phyloP scores from a whole-genome alignment of 2,329 filamentous ascomycete genomes.

The Calonectria hongkongensis region DNA sequence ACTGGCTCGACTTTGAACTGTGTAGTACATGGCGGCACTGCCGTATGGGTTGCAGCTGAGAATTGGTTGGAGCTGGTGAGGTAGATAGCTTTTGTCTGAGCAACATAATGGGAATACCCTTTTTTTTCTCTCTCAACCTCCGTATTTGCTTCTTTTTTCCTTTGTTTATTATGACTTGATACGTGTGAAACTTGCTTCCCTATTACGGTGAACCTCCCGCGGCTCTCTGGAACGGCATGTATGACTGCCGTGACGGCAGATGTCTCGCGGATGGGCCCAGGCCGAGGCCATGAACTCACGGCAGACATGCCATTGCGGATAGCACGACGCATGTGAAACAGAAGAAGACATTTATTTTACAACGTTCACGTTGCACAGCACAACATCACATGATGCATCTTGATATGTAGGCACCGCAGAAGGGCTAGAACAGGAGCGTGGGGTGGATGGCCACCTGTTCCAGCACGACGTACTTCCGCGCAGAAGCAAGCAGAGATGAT shows the following conservation, averaged over 20 bases:
- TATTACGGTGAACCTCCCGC: constrained; percentile 8
- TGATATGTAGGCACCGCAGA: constrained; percentile 31
- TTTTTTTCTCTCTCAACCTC: constrained; percentile 47
- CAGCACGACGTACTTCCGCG: constrained; percentile 14
- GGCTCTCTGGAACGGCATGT: neutral
- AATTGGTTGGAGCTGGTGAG: constrained; percentile 48
- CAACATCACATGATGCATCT: constrained; percentile 4
- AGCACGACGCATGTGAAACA: neutral
- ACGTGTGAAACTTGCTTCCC: constrained; percentile 18
- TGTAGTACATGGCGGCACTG: constrained; percentile 23
- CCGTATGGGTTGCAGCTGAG: constrained; percentile 31
- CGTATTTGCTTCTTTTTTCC: constrained; percentile 28
- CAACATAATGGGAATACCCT: constrained; percentile 48
- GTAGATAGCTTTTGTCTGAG: constrained; percentile 53
- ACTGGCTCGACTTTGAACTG: constrained; percentile 47
- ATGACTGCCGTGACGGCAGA: neutral
- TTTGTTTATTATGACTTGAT: constrained; percentile 28
- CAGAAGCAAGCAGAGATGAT: constrained; percentile 36
- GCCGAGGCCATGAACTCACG: neutral
- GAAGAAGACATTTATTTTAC: neutral
- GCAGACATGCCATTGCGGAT: neutral
- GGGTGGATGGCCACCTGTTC: neutral
- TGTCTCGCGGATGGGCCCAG: constrained; percentile 7
- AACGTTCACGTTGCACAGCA: constrained; percentile 1
- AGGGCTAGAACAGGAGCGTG: constrained; percentile 5